Evolutionary conservation across 495 filamentous ascomycete genomes (phyloP).

Genomic region (Penicillium desertorum): DNA sequence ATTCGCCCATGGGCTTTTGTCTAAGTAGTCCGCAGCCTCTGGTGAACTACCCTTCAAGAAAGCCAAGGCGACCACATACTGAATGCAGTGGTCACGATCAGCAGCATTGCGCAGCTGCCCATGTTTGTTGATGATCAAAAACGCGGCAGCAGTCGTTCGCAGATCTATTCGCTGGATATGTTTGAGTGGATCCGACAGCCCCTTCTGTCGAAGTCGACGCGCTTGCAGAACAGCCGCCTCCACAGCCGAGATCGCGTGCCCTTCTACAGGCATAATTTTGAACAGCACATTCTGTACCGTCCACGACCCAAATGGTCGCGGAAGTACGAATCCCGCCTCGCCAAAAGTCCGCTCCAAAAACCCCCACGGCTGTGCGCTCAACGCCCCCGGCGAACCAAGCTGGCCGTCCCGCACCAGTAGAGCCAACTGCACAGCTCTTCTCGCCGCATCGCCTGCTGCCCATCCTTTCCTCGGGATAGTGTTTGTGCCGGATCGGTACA

Average conservation of each 20-base stretch:
- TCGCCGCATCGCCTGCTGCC: constrained; percentile 47
- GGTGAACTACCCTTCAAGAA: constrained; percentile 37
- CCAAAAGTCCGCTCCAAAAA: constrained; percentile 37
- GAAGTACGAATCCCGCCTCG: constrained; percentile 27
- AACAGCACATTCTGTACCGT: constrained; percentile 40
- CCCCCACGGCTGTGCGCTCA: constrained; percentile 39
- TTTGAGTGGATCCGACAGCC: constrained; percentile 9
- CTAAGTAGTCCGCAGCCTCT: constrained; percentile 37
- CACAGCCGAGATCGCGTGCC: constrained; percentile 39
- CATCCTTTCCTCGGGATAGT: constrained; percentile 47
- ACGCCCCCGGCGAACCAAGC: constrained; percentile 33
- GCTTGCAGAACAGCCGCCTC: constrained; percentile 35
- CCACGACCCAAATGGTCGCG: constrained; percentile 34
- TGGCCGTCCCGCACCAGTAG: constrained; percentile 34
- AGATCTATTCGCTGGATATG: constrained; percentile 34
- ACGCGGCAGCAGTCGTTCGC: constrained; percentile 37
- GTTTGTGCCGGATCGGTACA: constrained; percentile 36
- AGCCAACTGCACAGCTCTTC: constrained; percentile 46
- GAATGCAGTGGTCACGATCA: constrained; percentile 49
- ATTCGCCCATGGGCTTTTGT: constrained; percentile 36
- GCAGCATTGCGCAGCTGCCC: constrained; percentile 40
- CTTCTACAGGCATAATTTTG: constrained; percentile 42
- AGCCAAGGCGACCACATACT: constrained; percentile 42
- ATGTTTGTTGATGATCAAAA: constrained; percentile 43
- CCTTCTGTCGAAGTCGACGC: constrained; percentile 10